Evolutionary conservation across 2,329 filamentous ascomycete genomes (phyloP).

Genomic region (Sphaerostilbella broomeana): DNA sequence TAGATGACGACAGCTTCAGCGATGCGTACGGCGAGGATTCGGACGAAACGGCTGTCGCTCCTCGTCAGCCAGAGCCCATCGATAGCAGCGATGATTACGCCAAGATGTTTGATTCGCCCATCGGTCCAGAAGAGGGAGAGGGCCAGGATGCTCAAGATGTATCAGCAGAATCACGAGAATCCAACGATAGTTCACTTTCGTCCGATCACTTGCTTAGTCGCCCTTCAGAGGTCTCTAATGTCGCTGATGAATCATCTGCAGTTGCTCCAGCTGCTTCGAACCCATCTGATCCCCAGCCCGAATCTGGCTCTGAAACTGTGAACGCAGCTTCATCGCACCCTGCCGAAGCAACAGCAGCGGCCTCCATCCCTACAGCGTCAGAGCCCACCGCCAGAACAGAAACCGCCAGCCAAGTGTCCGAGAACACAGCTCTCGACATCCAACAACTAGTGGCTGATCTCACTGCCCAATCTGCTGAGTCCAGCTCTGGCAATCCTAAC

Average conservation of each 20-base stretch:
- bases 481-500: conserved; percentile 24
- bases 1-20: conserved; percentile 43
- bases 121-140: conserved; percentile 30
- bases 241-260: conserved; percentile 27
- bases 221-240: conserved; percentile 26
- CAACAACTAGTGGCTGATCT: conserved; percentile 37
- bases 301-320: conserved; percentile 21
- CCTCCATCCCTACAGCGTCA: conserved; percentile 17
- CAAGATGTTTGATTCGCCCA: conserved; percentile 45
- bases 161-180: conserved; percentile 30
- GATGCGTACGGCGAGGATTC: conserved; percentile 40
- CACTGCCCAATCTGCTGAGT: conserved; percentile 27
- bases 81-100: conserved; percentile 44
- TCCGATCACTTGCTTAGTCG: conserved; percentile 32
- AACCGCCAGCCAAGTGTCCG: conserved; percentile 24
- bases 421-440: conserved; percentile 31
- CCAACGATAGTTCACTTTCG: conserved; percentile 35
- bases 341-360: conserved; percentile 18
- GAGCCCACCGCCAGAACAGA: conserved; percentile 24
- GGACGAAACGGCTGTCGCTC: conserved; percentile 23
- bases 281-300: conserved; percentile 23
- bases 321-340: conserved; percentile 18
- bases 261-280: conserved; percentile 21
- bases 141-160: conserved; percentile 35
- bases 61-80: conserved; percentile 23